Evolutionary conservation across 306 rosid species (phyloP), one percentile per base, ranked within the genome.

Genomic region (Lathyrus sativus): DNA sequence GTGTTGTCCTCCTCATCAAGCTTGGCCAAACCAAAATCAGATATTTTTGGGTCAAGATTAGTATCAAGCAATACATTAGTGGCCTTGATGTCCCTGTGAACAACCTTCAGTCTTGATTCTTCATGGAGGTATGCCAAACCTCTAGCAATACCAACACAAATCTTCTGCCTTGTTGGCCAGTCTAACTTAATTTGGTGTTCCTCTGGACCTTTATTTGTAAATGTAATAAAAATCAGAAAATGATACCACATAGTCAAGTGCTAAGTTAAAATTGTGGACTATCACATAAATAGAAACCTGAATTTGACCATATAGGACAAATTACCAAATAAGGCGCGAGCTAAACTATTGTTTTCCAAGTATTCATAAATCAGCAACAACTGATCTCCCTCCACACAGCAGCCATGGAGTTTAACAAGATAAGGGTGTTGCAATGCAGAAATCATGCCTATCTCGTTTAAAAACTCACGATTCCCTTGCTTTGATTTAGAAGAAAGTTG

Each of bases 401-500:
- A 74, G 1, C 74, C 79, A 38, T 65, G 28, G 10, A 74, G 79
- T 48, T 58, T 74, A 79, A 37, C 89, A 12, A 85, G 80, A 81
- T 70, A 15, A 42, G 86, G 88, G 18, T 84, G 86, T 3, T 43
- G 76, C 37, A 76, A 54, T n/a, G 86, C 89, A 28, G 91, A 90
- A 55, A 87, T 90, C 85, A 90, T 67, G 63, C 91, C 91, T 57
- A 85, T 87, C 80, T 87, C 95, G 5, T 64, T 85, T 31, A 90
- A 26, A 24, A 87, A 89, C 76, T 89, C 96, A 4, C 84, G 91
- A 29, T 85, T 89, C 62, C 89, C 91, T 78, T 89, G 93, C 51
- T 71, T 80, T 53, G 96, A 89, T 67, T 80, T 89, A 8, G 96
- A 70, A 0, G 93, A 89, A 9, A 89, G 89, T 29, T 81, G 85